A percentile compares a stretch with the other conserved stretches of the same genome.
Conservation (phyloP, 1,284 basidiomycete species). For the Phylloboletellus chloephorus region DNA sequence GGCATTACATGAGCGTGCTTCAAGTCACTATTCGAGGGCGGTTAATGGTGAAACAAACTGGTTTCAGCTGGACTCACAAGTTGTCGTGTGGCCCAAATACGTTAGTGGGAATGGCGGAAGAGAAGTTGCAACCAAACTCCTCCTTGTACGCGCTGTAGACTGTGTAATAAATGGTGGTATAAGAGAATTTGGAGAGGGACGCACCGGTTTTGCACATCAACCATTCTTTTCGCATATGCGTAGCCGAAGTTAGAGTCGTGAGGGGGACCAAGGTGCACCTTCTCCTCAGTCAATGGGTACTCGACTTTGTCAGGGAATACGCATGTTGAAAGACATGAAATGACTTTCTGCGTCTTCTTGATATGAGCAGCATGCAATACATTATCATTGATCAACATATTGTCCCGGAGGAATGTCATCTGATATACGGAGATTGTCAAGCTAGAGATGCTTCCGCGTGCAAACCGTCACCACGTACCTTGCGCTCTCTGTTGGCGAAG, state of each 20-base stretch:
- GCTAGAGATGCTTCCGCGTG: background rate
- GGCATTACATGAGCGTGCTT: constrained; percentile 88
- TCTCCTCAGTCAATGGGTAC: constrained; percentile 86
- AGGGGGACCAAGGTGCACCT: constrained; percentile 83
- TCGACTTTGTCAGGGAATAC: constrained; percentile 84
- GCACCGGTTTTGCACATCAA: constrained; percentile 88
- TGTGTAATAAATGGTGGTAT: background rate
- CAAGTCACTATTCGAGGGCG: constrained; percentile 55
- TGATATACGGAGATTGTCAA: constrained; percentile 25
- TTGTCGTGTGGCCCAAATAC: constrained; percentile 84
- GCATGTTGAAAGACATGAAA: constrained; percentile 84
- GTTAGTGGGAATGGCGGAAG: constrained; percentile 89
- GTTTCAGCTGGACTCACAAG: constrained; percentile 43
- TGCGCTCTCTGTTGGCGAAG: constrained; percentile 89
- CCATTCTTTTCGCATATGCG: constrained; percentile 88
- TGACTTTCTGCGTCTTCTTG: constrained; percentile 61
- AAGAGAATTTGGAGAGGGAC: constrained; percentile 22
- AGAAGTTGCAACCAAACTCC: constrained; percentile 86
- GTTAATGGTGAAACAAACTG: constrained; percentile 5
- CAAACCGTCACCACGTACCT: constrained; percentile 40
- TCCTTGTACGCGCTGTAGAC: constrained; percentile 77
- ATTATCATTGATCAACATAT: constrained; percentile 88
- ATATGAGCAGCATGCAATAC: constrained; percentile 72
- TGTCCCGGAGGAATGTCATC: constrained; percentile 85
- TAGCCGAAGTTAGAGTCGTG: constrained; percentile 91